Base-by-base conservation (phyloP, 306 rosid species). In the Rosa rugosa region DNA sequence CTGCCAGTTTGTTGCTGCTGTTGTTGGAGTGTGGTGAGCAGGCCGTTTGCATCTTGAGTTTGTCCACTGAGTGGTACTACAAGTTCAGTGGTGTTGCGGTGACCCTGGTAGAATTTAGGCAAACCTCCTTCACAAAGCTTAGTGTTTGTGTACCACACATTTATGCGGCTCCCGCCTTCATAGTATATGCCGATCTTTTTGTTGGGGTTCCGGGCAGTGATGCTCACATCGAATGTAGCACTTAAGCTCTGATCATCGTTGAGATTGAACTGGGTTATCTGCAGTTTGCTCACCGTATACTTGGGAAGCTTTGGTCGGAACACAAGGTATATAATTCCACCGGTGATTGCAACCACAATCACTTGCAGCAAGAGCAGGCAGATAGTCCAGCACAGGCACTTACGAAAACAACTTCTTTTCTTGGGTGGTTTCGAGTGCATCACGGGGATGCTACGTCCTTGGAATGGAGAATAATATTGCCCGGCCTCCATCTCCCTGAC, bases 51-150 rank as follows among this genome's bases (percentile, higher is more conserved):
- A 78, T 94, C 83, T 9, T 81, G 86, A 8, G 85, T 85, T 57
- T 84, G 85, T 14, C 98, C 97, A 0, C 81, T 13, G 51, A 94
- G 42, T 6, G 83, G 54, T 27, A 92, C 72, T 64, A 83, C 23
- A 40, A 94, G 87, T 82, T 81, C 88, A 2, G 97, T 94, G 1
- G 87, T 94, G 85, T 92, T 94, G 22, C 65, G 82, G 62, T 92
- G 97, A 14, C 98, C 98, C 62, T 94, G 97, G 71, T 94, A 94
- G 85, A 94, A 94, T 49, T 76, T 87, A 5, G 97, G 97, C 82
- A 94, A 50, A 17, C 93, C 91, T 74, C 97, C 98, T 77, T 87
- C 83, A 46, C 91, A 88, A 2, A 94, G 75, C 72, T 88, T 31
- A 9, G 87, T 88, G 51, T 72, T 88, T 11, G 23, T n/a, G 85